These are phyloP conservation scores for Helotiales sp. DNA, from an alignment of 2,329 filamentous ascomycete species.

Conservation along the genomic window DNA sequence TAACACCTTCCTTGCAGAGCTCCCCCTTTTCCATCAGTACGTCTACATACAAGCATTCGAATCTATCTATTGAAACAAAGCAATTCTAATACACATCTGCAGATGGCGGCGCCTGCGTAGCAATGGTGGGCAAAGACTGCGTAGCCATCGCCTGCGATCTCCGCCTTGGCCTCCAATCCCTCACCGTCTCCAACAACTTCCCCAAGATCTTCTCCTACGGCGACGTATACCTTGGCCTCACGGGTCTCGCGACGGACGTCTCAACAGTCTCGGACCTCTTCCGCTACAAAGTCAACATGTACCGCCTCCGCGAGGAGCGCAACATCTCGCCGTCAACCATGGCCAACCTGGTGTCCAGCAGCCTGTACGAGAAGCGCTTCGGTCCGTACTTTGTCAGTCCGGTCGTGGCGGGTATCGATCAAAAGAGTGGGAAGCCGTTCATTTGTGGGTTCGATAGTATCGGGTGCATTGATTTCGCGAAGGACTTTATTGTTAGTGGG, in stretches of 20 bases:
- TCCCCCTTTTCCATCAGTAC: constrained; percentile 96
- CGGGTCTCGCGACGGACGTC: constrained; percentile 95
- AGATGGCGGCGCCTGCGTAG: constrained; percentile 92
- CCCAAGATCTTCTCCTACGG: constrained; percentile 99
- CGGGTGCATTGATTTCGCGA: constrained; percentile 98
- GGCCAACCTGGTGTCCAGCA: constrained; percentile 90
- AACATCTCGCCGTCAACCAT: constrained; percentile 93
- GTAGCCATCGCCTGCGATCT: constrained; percentile 99
- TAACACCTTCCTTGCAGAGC: constrained; percentile 59
- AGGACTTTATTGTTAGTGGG: constrained; percentile 98
- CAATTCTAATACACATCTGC: constrained; percentile 24
- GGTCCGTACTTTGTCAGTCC: constrained; percentile 96
- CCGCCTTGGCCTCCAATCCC: constrained; percentile 91
- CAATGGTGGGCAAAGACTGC: constrained; percentile 99
- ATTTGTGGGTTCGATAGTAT: constrained; percentile 99
- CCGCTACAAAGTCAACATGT: constrained; percentile 99
- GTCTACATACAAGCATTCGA: constrained; percentile 39
- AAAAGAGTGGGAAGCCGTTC: constrained; percentile 92
- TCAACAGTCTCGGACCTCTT: constrained; percentile 94
- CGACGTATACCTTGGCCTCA: constrained; percentile 93
- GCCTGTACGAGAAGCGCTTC: constrained; percentile 93
- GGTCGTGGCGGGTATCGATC: constrained; percentile 92
- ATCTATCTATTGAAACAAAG: not conserved
- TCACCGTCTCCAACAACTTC: constrained; percentile 99
- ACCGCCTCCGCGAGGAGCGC: constrained; percentile 96